Evolutionary conservation across 2,329 filamentous ascomycete species (phyloP), one percentile per base, ranked within the genome.

Genomic region (Trichocomaceae sp.): DNA sequence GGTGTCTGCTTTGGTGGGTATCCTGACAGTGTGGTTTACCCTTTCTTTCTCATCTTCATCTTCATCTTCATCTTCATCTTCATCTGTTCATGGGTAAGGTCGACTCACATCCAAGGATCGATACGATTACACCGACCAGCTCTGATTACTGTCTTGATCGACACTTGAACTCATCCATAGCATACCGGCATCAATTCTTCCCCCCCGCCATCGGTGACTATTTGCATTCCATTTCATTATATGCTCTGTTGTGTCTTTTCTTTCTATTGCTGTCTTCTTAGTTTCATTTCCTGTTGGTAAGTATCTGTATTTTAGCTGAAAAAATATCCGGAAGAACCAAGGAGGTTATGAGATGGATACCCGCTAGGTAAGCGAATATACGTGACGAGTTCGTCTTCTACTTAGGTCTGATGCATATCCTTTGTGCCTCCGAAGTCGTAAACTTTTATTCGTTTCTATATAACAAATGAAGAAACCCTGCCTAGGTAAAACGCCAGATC

Each of bases 1-100:
- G 59, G 64, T 59, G 65, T 65, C 72, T n/a, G n/a, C n/a, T 69
- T 67, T 72, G 70, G 72, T 75, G 71, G 72, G 72, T 76, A 73
- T 73, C 62, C 64, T 66, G 63, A 63, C 64, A 63, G 57, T 62
- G 58, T 55, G 57, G 57, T 59, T 33, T 51, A 60, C 60, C 62
- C 57, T 59, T 57, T 54, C 58, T 61, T 61, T 57, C n/a, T n/a
- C n/a, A n/a, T n/a, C n/a, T n/a, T n/a, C n/a, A n/a, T 65, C 60
- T 61, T 60, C 59, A 48, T 7, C 31, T 35, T 35, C 12, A 35
- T n/a, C n/a, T n/a, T n/a, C n/a, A 5, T 35, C 12, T 12, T n/a
- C n/a, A n/a, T n/a, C n/a, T 47, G 48, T 50, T 61, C 55, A 68
- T 65, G 69, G 72, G 68, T 72, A 72, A 72, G 66, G 61, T 77